Base-by-base conservation (phyloP, 768 basidiomycete genomes). In the Exsudoporus frostii region DNA sequence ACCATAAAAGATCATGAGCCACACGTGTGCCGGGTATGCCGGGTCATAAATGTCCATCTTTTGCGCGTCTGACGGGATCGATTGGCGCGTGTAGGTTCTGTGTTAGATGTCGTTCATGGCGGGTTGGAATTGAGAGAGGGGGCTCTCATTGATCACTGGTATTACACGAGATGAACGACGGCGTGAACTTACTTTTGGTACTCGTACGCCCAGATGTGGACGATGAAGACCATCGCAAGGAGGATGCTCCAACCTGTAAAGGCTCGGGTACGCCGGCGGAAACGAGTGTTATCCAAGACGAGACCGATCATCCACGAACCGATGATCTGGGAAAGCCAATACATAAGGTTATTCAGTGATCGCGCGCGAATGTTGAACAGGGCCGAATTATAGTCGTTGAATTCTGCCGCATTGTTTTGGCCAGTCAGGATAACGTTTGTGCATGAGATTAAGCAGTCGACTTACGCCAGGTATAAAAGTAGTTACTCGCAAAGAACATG, bases 381-480 rank as follows among this genome's bases (percentile, higher is more conserved):
- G 1, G 81, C 85, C 15, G 76, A 82, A 63, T 91, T 92, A 69
- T 77, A 90, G 44, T 83, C 85, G 56, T 86, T 90, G 71, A 90
- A 90, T 69, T 90, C 85, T 88, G 30, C 7, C 19, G 7, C 25
- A 25, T 15, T 41, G 15, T 32, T 10, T 27, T 19, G 14, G n/a
- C 9, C 11, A 40, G n/a, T 36, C 33, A 34, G 7, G 15, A 43
- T 6, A 14, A 14, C 2, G n/a, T 46, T 9, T 10, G 53, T 55
- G 22, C 24, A 45, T 30, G 39, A 25, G 42, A 52, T 14, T 10
- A 25, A 24, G 11, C 1, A 70, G 11, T 1, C 6, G 19, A 60
- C 62, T 47, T 55, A 87, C 86, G 87, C 85, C 86, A 90, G 6
- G 88, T 84, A 63, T 88, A 89, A 71, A 89, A 90, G 83, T 85